These are phyloP conservation scores for Nyssa sinensis DNA, from an alignment of 148 eudicot genomes.

Conservation along the genomic window DNA sequence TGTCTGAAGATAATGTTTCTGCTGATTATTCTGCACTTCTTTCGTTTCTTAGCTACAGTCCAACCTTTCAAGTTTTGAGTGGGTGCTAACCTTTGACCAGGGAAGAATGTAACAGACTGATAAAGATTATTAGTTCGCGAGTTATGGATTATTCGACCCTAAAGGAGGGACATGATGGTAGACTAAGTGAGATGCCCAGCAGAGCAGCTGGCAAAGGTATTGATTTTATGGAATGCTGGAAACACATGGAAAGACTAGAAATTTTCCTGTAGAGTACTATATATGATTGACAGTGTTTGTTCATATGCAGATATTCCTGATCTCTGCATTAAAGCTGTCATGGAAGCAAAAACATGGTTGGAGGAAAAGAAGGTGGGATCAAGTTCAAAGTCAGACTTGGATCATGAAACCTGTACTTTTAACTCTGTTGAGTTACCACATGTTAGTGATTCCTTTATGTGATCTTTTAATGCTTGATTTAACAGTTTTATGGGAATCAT, in stretches of 20 bases:
- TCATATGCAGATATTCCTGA: slow-evolving; percentile 41
- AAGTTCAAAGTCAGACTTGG: slow-evolving; percentile 40
- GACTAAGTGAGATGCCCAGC: slow-evolving; percentile 19
- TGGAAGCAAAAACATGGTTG: slow-evolving; percentile 84
- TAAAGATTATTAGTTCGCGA: slow-evolving; percentile 61
- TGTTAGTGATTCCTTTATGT: slow-evolving; percentile 36
- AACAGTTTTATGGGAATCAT: background rate
- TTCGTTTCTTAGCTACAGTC: slow-evolving; percentile 6
- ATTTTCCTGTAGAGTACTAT: background rate
- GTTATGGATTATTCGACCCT: slow-evolving; percentile 27
- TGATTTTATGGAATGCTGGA: background rate
- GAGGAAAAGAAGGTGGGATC: slow-evolving; percentile 63
- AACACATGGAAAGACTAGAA: background rate
- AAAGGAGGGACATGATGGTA: slow-evolving; percentile 23
- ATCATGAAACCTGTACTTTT: slow-evolving; percentile 26
- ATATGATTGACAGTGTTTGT: background rate
- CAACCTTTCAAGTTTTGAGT: slow-evolving; percentile 11
- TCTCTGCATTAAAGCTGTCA: slow-evolving; percentile 46
- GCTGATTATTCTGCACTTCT: background rate
- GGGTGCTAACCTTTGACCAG: slow-evolving; percentile 41
- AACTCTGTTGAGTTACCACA: slow-evolving; percentile 36
- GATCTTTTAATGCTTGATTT: background rate
- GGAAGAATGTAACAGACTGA: slow-evolving; percentile 71
- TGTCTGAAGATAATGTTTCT: background rate
- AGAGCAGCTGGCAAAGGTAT: slow-evolving; percentile 26